A percentile compares a stretch with the other conserved stretches of the same genome.
Evolutionary conservation across 192 early-diverging fungal species (phyloP).

Genomic region (Spizellomyces sp.): DNA sequence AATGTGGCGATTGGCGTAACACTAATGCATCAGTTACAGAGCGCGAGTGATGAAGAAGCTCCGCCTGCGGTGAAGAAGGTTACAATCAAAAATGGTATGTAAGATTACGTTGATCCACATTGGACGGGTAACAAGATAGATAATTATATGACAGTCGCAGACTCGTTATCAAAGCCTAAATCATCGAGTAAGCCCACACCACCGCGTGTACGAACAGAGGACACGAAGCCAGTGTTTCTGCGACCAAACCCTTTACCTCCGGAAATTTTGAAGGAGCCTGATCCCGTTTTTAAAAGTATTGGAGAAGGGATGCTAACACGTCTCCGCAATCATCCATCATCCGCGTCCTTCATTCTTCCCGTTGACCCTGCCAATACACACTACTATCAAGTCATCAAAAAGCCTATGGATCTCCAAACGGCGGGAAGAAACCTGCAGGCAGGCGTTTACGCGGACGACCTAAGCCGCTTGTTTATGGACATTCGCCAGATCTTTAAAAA

Average conservation of each 20-base stretch:
- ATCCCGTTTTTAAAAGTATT: constrained; percentile 37
- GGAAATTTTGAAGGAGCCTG: too few species aligned
- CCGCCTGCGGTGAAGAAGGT: neutral
- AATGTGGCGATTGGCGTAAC: too few species aligned
- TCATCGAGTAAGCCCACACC: too few species aligned
- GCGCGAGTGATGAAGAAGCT: constrained; percentile 27
- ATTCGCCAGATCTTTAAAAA: constrained; percentile 70
- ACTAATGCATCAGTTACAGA: too few species aligned
- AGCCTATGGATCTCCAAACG: constrained; percentile 77
- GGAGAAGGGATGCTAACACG: constrained; percentile 19
- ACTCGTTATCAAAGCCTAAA: too few species aligned
- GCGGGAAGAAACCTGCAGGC: constrained; percentile 57
- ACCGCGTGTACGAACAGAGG: too few species aligned
- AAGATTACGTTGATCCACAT: too few species aligned
- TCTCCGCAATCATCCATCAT: constrained; percentile 33
- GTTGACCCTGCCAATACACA: constrained; percentile 39
- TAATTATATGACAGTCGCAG: too few species aligned
- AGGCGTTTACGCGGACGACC: constrained; percentile 53
- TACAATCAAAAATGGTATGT: too few species aligned
- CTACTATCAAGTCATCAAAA: constrained; percentile 49
- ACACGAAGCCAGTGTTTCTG: too few species aligned
- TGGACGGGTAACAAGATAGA: too few species aligned
- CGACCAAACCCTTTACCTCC: too few species aligned
- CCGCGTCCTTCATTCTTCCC: constrained; percentile 39
- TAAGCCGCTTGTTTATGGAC: constrained; percentile 59